phyloP scores from a whole-genome alignment of 1,284 basidiomycete genomes.

The Tilletia indica region DNA sequence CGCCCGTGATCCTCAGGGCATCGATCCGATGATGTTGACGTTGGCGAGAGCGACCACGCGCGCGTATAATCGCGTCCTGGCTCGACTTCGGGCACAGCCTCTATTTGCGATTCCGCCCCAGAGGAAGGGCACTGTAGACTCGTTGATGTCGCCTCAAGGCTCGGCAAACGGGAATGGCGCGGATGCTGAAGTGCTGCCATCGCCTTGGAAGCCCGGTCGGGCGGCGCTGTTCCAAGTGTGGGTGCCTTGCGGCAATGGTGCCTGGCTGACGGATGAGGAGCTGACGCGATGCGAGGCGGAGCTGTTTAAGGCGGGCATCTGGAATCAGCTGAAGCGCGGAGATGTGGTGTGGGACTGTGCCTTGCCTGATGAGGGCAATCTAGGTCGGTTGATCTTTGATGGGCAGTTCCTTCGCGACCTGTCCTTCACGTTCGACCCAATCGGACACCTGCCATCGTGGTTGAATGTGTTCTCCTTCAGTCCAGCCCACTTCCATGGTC shows the following conservation, averaged over 20 bases:
- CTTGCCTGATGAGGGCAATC: constrained; percentile 44
- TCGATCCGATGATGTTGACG: constrained; percentile 49
- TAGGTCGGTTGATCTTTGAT: constrained; percentile 55
- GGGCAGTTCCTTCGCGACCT: constrained; percentile 55
- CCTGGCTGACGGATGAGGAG: constrained; percentile 46
- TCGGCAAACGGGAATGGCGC: not conserved
- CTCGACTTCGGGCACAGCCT: constrained; percentile 53
- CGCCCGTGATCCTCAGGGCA: constrained; percentile 33
- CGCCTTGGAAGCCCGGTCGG: constrained; percentile 52
- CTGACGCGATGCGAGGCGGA: constrained; percentile 47
- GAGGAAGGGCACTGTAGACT: not conserved
- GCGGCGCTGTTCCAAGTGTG: constrained; percentile 57
- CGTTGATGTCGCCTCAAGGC: not conserved
- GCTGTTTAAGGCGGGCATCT: constrained; percentile 53
- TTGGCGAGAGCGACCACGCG: constrained; percentile 54
- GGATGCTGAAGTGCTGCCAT: constrained; percentile 17
- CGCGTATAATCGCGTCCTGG: constrained; percentile 56
- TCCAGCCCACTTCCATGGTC: constrained; percentile 57
- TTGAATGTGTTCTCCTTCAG: constrained; percentile 55
- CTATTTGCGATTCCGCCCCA: constrained; percentile 22
- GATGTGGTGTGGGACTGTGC: constrained; percentile 58
- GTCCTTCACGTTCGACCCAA: constrained; percentile 49
- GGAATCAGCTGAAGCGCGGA: constrained; percentile 52
- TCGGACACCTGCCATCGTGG: constrained; percentile 57
- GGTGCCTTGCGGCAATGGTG: constrained; percentile 50